Base-by-base conservation (phyloP, 495 filamentous ascomycete genomes). In the Cenococcum geophilum region DNA sequence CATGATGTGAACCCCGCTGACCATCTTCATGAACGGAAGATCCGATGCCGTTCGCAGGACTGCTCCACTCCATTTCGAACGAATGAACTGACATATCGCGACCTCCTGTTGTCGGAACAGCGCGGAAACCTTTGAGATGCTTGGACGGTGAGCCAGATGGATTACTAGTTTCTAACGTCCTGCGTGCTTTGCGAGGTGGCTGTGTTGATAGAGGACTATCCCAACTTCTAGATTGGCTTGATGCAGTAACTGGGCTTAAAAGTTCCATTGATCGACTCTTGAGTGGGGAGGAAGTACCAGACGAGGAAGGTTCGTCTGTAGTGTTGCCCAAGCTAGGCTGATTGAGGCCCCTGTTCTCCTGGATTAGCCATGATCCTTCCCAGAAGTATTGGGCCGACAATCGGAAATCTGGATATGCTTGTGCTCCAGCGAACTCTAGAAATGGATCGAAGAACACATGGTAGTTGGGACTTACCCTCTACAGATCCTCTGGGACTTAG, bases 401-500 rank as follows among this genome's bases (percentile, higher is more conserved):
- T 32, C 6, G 40, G 2, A 45, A 45, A 18, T 18, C 12, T 45
- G 6, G 27, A 32, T 32, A 32, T 32, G 6, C 2, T 32, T 32
- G 27, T 32, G 27, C 27, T 3, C 6, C 2, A 32, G 27, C 6
- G 27, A 6, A 32, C 27, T 32, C 27, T 3, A 32, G 27, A 32
- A 32, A 32, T 32, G 27, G 27, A 32, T 32, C 27, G 27, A 32
- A 32, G 27, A 32, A 32, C 27, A 32, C 6, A 6, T 32, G 27
- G 27, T 32, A 32, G 27, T 45, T 14, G 11, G 18, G 23, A 32
- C 89, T 85, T 80, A 92, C 89, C 88, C 88, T 71, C 87, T 83
- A 83, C 91, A 96, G 27, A 86, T 80, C 51, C 87, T 80, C 20
- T 89, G 87, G 65, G 89, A 89, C 73, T 95, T 96, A 69, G 92